Percentiles rank a stretch among this genome's conserved stretches.
Evolutionary conservation across 2,329 filamentous ascomycete species (phyloP).

Genomic region (Dryadomyces quercus-mongolicae): DNA sequence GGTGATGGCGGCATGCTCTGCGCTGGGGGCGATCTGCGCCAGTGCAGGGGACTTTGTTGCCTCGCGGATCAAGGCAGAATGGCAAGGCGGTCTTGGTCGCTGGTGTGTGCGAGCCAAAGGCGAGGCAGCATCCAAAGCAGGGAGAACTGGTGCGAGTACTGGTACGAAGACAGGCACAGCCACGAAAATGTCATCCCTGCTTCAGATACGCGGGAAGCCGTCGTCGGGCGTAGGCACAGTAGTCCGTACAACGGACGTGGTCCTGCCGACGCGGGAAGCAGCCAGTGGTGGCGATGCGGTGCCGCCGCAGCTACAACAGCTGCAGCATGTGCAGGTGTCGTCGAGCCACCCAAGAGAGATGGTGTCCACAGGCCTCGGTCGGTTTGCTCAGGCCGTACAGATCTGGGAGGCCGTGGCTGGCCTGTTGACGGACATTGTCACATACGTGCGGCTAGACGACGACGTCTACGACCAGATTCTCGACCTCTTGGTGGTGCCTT

Average conservation of each 20-base stretch:
- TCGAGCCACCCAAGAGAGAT: background rate
- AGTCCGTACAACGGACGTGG: background rate
- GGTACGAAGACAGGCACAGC: background rate
- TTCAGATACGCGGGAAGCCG: background rate
- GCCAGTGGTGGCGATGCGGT: background rate
- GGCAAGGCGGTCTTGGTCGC: conserved; percentile 38
- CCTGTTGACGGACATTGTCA: conserved; percentile 48
- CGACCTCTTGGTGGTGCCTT: conserved; percentile 41
- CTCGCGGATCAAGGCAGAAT: conserved; percentile 63
- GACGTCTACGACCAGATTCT: conserved; percentile 61
- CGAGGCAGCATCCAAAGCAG: conserved; percentile 20
- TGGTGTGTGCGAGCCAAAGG: conserved; percentile 35
- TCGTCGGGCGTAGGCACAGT: background rate
- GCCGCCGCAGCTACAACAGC: no score
- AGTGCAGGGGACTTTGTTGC: conserved; percentile 72
- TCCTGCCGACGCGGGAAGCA: background rate
- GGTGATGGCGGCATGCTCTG: conserved; percentile 54
- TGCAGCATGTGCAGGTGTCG: background rate
- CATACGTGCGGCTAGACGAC: conserved; percentile 52
- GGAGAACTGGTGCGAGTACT: background rate
- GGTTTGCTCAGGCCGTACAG: conserved; percentile 48
- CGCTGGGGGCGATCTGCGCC: conserved; percentile 56
- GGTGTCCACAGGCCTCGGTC: conserved; percentile 38
- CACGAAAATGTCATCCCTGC: background rate
- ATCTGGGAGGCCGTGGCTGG: conserved; percentile 51